Evolutionary conservation across 768 basidiomycete species (phyloP).

Genomic region (Boletellus ananiceps): DNA sequence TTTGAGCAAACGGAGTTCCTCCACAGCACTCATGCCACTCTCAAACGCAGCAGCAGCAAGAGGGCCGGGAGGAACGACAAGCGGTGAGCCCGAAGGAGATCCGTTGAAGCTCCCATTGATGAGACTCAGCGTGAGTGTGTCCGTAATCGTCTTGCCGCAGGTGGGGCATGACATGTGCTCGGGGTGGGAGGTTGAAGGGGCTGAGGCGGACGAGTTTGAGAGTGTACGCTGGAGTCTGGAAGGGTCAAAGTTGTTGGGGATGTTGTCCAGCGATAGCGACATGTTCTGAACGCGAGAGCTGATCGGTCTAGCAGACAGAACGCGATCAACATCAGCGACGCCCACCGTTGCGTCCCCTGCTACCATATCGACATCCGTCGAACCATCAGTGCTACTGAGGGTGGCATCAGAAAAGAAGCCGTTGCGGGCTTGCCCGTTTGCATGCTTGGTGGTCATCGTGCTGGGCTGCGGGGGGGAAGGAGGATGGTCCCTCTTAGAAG

Average conservation of each 20-base stretch:
- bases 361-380: slow-evolving; percentile 28
- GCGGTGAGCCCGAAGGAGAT: slow-evolving; percentile 31
- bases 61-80: slow-evolving; percentile 53
- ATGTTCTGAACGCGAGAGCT: slow-evolving; percentile 35
- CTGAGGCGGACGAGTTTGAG: slow-evolving; percentile 37
- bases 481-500: slow-evolving; percentile 27
- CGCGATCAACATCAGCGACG: slow-evolving; percentile 22
- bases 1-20: slow-evolving; percentile 75
- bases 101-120: slow-evolving; percentile 23
- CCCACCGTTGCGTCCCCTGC: slow-evolving; percentile 24
- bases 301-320: slow-evolving; percentile 22
- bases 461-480: slow-evolving; percentile 24
- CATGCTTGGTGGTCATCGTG: slow-evolving; percentile 15
- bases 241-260: slow-evolving; percentile 37
- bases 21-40: slow-evolving; percentile 62
- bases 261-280: slow-evolving; percentile 51
- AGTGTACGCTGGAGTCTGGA: slow-evolving; percentile 29
- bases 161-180: slow-evolving; percentile 48
- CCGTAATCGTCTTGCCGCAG: slow-evolving; percentile 49
- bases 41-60: slow-evolving; percentile 53
- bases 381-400: slow-evolving; percentile 8
- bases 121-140: slow-evolving; percentile 36
- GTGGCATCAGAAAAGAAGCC: slow-evolving; percentile 27
- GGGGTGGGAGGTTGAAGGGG: slow-evolving; percentile 40
- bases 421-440: slow-evolving; percentile 5